Evolutionary conservation across 805 yeast genomes (phyloP).

Genomic region (Yamadazyma akitaensis): DNA sequence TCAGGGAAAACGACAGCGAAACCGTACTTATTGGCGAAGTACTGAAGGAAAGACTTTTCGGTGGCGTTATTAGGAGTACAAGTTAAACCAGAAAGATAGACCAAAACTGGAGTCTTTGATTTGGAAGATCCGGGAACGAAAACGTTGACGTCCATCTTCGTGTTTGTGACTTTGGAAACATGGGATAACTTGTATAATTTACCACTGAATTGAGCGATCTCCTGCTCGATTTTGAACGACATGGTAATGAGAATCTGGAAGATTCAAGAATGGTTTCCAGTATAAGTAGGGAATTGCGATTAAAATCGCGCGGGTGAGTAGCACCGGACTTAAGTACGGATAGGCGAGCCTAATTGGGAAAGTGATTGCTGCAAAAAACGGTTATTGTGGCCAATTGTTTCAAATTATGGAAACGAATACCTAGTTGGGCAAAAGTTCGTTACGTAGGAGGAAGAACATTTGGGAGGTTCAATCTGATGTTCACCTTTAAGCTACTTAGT

Average conservation of each 20-base stretch:
- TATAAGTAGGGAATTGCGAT: neutral
- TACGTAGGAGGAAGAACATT: no score
- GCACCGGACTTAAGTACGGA: neutral
- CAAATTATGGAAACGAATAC: no score
- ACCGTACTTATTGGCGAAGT: constrained; percentile 75
- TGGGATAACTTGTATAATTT: constrained; percentile 72
- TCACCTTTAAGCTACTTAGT: no score
- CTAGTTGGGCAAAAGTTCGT: no score
- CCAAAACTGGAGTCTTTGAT: constrained; percentile 60
- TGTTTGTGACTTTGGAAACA: constrained; percentile 58
- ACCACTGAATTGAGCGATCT: constrained; percentile 70
- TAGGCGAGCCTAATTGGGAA: neutral
- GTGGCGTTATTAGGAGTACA: constrained; percentile 92
- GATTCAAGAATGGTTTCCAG: neutral
- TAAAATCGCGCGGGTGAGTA: constrained; percentile 1
- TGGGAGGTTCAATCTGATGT: no score
- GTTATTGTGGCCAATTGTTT: no score
- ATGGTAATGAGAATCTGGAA: constrained; percentile 17
- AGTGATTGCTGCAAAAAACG: neutral
- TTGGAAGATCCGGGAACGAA: constrained; percentile 59
- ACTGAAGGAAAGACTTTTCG: constrained; percentile 87
- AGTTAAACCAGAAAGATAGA: constrained; percentile 85
- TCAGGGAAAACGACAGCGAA: constrained; percentile 92
- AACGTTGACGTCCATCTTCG: constrained; percentile 81
- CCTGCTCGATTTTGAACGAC: constrained; percentile 51